A percentile compares a stretch with the other conserved stretches of the same genome.
Evolutionary conservation across 768 basidiomycete genomes (phyloP).

Genomic region (Pleurotus sapidus): DNA sequence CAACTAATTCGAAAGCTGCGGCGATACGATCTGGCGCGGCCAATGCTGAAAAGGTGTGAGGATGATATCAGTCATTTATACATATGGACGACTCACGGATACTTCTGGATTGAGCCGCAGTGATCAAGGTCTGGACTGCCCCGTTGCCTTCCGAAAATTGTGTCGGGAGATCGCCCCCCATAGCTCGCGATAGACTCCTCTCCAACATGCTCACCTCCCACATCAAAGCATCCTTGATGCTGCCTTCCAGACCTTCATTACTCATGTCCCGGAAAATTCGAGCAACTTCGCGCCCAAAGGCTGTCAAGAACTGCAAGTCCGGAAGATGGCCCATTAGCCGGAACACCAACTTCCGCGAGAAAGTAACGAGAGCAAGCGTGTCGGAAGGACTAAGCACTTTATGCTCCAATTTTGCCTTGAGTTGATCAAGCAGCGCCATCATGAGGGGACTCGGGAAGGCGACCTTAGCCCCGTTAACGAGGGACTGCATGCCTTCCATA

Average conservation of each 20-base stretch:
- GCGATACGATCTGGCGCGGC: conserved; percentile 27
- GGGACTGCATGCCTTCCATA: conserved; percentile 61
- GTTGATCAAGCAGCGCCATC: conserved; percentile 78
- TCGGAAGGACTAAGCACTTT: conserved; percentile 57
- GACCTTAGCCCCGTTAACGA: conserved; percentile 25
- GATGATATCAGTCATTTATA: too few species aligned
- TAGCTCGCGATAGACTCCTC: conserved; percentile 25
- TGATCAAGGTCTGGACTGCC: conserved; percentile 42
- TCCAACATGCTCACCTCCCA: conserved; percentile 41
- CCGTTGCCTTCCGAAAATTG: conserved; percentile 8
- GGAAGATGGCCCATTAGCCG: conserved; percentile 54
- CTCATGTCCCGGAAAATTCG: conserved; percentile 21
- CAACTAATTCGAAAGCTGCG: conserved; percentile 57
- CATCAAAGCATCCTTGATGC: conserved; percentile 35
- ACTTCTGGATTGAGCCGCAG: conserved; percentile 27
- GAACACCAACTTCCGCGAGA: conserved; percentile 60
- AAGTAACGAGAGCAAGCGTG: conserved; percentile 58
- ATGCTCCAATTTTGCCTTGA: conserved; percentile 62
- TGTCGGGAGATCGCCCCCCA: conserved; percentile 1
- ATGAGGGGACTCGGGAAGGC: conserved; percentile 69
- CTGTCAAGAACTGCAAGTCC: conserved; percentile 36
- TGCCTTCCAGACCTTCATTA: conserved; percentile 12
- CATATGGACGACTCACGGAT: too few species aligned
- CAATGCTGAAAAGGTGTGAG: conserved; percentile 29
- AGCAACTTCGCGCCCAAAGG: conserved; percentile 31